phyloP scores from a whole-genome alignment of 2,329 filamentous ascomycete species.

The Diaporthe helianthi region DNA sequence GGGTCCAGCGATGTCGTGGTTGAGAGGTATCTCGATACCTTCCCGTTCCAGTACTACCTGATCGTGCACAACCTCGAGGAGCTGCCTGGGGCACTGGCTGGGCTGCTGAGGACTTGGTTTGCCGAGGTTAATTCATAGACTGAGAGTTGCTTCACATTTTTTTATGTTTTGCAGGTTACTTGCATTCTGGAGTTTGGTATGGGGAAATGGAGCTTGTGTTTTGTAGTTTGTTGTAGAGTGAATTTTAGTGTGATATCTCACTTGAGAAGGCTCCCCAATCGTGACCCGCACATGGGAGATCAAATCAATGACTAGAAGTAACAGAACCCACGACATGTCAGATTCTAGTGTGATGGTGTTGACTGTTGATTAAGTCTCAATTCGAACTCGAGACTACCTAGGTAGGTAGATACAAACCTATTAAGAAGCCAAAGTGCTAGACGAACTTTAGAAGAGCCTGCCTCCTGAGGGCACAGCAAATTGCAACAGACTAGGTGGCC shows the following conservation, averaged over 20 bases:
- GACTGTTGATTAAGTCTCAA: too few species aligned
- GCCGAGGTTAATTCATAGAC: slow-evolving; percentile 64
- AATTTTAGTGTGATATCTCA: background rate
- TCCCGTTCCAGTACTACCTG: slow-evolving; percentile 96
- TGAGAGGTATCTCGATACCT: slow-evolving; percentile 90
- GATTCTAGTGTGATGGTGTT: background rate
- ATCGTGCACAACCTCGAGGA: slow-evolving; percentile 93
- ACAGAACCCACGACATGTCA: background rate
- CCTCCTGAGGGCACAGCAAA: background rate
- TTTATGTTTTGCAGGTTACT: background rate
- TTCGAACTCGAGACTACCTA: background rate
- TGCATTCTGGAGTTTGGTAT: slow-evolving; percentile 14
- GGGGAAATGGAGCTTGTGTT: background rate
- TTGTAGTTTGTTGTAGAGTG: background rate
- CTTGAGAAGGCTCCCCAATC: too few species aligned
- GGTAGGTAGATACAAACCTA: background rate
- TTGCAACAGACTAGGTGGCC: background rate
- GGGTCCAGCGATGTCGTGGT: slow-evolving; percentile 76
- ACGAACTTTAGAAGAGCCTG: background rate
- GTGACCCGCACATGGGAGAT: background rate
- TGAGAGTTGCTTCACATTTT: background rate
- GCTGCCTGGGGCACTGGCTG: slow-evolving; percentile 85
- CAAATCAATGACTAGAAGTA: background rate
- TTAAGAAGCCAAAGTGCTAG: background rate
- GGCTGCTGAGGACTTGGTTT: slow-evolving; percentile 95